Evolutionary conservation across 441 rosid genomes (phyloP), one percentile per base, ranked within the genome.

Genomic region (Flueggea neowawraea): DNA sequence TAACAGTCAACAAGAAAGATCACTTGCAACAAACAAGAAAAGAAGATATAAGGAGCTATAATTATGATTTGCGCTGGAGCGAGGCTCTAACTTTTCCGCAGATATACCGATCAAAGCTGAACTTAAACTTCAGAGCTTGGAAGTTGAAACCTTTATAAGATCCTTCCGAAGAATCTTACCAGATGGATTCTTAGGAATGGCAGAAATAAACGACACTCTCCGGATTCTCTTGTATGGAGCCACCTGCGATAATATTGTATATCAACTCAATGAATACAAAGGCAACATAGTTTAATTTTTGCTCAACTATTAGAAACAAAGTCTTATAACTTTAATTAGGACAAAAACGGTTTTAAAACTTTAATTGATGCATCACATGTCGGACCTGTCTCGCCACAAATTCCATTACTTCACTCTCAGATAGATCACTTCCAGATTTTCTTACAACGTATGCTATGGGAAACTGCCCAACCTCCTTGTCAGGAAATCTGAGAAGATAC

Each of bases 161-260:
- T 91, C 97, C 75, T 89, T 91, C 76, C 97, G 80, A 22, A 91
- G 82, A 72, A 95, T 91, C 82, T 91, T 95, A 61, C 99, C 97
- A 0, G 97, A 91, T 2, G 90, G 83, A 68, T 86, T 95, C 80
- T 86, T 95, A n/a, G 97, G 97, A 57, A 91, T 78, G 14, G 92
- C 81, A 54, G 68, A 70, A 14, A 91, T 57, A 70, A 86, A 91
- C 6, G 88, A 69, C 52, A 95, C 88, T 75, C 81, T 83, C 39
- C 97, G 77, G 14, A 95, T 75, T 75, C 80, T 84, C 79, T 95
- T 94, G 74, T 90, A 94, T 0, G 96, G 93, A 2, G 95, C 86
- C 54, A 91, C 97, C 97, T 88, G 73, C 44, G 60, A 4, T 36
- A 36, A 36, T 36, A 36, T 47, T 10, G 14, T 47, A 47, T 9